phyloP scores from a whole-genome alignment of 768 basidiomycete genomes.

The Harrya chromipes region DNA sequence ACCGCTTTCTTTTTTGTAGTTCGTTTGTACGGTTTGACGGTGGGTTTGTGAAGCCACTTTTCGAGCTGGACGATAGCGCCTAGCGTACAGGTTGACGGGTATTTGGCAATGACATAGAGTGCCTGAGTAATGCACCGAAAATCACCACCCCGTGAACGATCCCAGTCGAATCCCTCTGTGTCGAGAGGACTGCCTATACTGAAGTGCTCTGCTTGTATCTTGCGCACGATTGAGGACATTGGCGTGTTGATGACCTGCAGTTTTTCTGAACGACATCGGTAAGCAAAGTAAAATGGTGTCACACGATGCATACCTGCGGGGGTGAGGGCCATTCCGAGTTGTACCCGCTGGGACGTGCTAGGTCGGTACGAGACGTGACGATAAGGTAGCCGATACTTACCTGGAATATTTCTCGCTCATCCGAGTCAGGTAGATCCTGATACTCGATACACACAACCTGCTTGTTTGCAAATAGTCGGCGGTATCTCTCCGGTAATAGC shows the following conservation, averaged over 20 bases:
- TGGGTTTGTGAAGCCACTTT: slow-evolving; percentile 44
- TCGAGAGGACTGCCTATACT: slow-evolving; percentile 36
- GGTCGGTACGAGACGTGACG: background rate
- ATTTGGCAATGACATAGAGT: slow-evolving; percentile 49
- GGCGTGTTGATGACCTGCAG: slow-evolving; percentile 62
- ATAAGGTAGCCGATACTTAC: slow-evolving; percentile 32
- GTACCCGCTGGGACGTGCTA: slow-evolving; percentile 52
- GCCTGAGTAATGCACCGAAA: slow-evolving; percentile 58
- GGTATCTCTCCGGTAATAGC: slow-evolving; percentile 53
- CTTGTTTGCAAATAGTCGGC: slow-evolving; percentile 63
- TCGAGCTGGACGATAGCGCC: slow-evolving; percentile 41
- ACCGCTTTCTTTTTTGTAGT: slow-evolving; percentile 23
- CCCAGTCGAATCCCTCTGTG: slow-evolving; percentile 45
- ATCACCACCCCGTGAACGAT: slow-evolving; percentile 48
- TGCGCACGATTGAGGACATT: slow-evolving; percentile 57
- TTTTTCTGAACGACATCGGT: slow-evolving; percentile 44
- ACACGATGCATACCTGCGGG: slow-evolving; percentile 47
- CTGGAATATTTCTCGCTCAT: slow-evolving; percentile 72
- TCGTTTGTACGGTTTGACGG: slow-evolving; percentile 1
- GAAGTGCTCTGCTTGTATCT: slow-evolving; percentile 47
- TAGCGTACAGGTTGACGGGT: slow-evolving; percentile 28
- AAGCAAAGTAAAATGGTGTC: background rate
- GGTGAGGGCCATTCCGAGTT: slow-evolving; percentile 74
- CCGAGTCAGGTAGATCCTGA: slow-evolving; percentile 49
- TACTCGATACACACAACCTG: slow-evolving; percentile 82